Evolutionary conservation across 2,329 filamentous ascomycete genomes (phyloP), one percentile per base, ranked within the genome.

Genomic region (Pestalotiopsis sp.): DNA sequence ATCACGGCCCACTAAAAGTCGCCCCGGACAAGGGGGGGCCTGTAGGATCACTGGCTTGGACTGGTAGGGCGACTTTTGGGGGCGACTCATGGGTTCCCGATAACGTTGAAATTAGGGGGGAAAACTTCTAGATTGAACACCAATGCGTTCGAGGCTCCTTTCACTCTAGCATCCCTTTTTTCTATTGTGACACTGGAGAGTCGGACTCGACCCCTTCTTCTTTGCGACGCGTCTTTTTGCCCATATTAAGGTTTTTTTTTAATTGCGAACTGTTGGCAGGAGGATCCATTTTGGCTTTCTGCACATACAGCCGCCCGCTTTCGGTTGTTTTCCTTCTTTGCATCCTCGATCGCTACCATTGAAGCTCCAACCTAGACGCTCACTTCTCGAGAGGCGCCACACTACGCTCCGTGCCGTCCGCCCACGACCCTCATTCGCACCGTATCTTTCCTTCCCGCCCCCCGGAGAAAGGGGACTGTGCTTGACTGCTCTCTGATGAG

Each of bases 401-500:
- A 30, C 48, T 62, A 55, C 58, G 64, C 64, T 44, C 24, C 30
- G 13, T 56, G 24, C 39, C 52, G n/a, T 55, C 55, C 40, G 13
- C 64, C 30, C 52, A 52, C 44, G 44, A 52, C 44, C 44, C 20
- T 20, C 44, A 52, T 52, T 20, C 20, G 44, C 44, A 52, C 44
- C 44, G 30, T 35, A 35, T 56, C 66, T 35, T 30, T 40, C 56
- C 62, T 55, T 59, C 55, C 64, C 22, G 17, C 44, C 20, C 14
- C 11, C 20, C 35, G 38, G 52, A 66, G 30, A 66, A 52, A 55
- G 63, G 63, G 64, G 35, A 58, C 22, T 66, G 64, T 55, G 52
- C 52, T 24, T 48, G 26, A 48, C 20, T 65, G 40, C 30, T 71
- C 65, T 79, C 30, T 35, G 30, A 91, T 91, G 89, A 86, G 88